phyloP scores from a whole-genome alignment of 1,284 basidiomycete genomes.

The Earliella scabrosa region DNA sequence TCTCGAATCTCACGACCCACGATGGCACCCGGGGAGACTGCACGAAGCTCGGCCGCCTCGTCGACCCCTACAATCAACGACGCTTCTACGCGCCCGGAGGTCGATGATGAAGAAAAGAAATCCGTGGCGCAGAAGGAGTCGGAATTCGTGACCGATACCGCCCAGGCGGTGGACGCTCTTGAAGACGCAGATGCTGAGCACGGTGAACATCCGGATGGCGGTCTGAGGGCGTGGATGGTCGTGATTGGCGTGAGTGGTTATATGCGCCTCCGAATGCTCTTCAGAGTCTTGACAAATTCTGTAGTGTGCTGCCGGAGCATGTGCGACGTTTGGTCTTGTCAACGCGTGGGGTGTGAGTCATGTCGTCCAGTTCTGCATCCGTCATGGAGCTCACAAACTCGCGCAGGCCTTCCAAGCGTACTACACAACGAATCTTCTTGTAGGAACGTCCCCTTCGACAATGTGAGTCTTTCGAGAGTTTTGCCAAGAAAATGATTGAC shows the following conservation, averaged over 20 bases:
- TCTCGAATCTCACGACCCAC: background rate
- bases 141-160: background rate
- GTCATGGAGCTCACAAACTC: background rate
- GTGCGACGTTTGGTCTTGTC: slow-evolving; percentile 45
- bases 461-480: slow-evolving; percentile 48
- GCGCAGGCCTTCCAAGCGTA: slow-evolving; percentile 49
- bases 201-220: slow-evolving; percentile 40
- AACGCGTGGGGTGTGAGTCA: slow-evolving; percentile 47
- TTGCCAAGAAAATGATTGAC: background rate
- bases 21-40: background rate
- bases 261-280: background rate
- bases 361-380: background rate
- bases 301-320: slow-evolving; percentile 30
- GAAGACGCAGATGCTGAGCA: background rate
- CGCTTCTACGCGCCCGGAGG: background rate
- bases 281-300: background rate
- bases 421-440: slow-evolving; percentile 42
- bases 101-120: background rate
- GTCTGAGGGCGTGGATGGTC: slow-evolving; percentile 43
- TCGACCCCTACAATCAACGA: slow-evolving; percentile 2
- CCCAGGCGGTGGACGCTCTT: background rate
- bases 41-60: background rate
- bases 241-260: slow-evolving; percentile 40
- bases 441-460: slow-evolving; percentile 46
- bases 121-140: background rate